These are phyloP conservation scores for Scedosporium apiospermum DNA, from an alignment of 2,329 filamentous ascomycete genomes.

Conservation along the genomic window DNA sequence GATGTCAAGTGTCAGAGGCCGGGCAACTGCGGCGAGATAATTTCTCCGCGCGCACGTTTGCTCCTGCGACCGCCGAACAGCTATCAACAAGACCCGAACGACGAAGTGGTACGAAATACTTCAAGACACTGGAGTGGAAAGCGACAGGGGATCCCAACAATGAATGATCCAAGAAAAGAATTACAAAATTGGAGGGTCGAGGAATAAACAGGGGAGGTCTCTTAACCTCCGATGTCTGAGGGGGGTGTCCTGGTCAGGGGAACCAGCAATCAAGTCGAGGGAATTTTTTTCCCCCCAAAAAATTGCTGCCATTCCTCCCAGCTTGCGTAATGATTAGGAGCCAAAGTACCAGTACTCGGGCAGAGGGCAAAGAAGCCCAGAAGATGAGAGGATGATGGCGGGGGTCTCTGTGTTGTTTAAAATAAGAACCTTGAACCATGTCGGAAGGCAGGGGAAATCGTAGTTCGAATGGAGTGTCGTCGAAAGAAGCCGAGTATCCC, in stretches of 20 bases:
- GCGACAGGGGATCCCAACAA: background rate
- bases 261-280: background rate
- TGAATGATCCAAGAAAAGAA: background rate
- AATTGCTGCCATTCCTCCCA: background rate
- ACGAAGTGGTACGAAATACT: background rate
- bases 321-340: background rate
- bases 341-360: background rate
- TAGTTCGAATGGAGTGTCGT: conserved; percentile 5
- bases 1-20: background rate
- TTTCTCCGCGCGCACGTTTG: background rate
- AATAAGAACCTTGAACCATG: conserved; percentile 7
- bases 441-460: background rate
- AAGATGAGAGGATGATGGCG: conserved; percentile 3
- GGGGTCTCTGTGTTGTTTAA: conserved; percentile 4
- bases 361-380: background rate
- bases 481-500: conserved; percentile 5
- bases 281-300: background rate
- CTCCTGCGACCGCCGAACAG: background rate
- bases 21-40: background rate
- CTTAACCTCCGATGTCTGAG: background rate
- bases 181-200: background rate
- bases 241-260: background rate
- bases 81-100: too few species aligned
- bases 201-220: background rate
- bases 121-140: background rate